Percentiles rank a stretch among this genome's conserved stretches.
Evolutionary conservation across 805 yeast species (phyloP).

Genomic region (Brettanomyces anomalus): DNA sequence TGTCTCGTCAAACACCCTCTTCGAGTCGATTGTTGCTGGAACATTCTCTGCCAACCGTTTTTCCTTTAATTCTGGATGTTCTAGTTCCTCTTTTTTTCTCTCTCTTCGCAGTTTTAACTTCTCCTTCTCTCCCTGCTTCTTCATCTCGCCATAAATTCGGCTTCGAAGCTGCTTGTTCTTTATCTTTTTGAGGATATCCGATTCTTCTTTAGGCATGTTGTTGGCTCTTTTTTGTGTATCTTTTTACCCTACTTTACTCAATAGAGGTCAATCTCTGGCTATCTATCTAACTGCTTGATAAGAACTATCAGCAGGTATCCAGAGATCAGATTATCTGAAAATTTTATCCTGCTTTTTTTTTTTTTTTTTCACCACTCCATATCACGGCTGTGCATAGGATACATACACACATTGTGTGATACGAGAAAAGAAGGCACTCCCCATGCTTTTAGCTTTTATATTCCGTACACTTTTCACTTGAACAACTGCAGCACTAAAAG

Average conservation of each 20-base stretch:
- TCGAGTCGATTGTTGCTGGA: slow-evolving; percentile 75
- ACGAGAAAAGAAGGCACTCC: too few species aligned
- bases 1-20: slow-evolving; percentile 83
- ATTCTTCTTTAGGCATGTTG: slow-evolving; percentile 25
- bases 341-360: too few species aligned
- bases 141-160: slow-evolving; percentile 62
- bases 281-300: background rate
- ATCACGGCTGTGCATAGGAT: too few species aligned
- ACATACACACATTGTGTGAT: too few species aligned
- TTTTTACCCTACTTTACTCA: too few species aligned
- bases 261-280: too few species aligned
- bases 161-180: slow-evolving; percentile 77
- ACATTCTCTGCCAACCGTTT: slow-evolving; percentile 72
- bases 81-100: slow-evolving; percentile 80
- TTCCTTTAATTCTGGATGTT: slow-evolving; percentile 72
- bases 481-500: too few species aligned
- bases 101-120: slow-evolving; percentile 71
- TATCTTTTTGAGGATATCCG: slow-evolving; percentile 36
- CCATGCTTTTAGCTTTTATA: too few species aligned
- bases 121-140: slow-evolving; percentile 65
- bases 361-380: too few species aligned
- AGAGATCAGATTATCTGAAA: too few species aligned
- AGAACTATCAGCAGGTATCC: background rate
- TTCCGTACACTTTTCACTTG: background rate
- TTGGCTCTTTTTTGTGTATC: too few species aligned